Percentiles rank a stretch among this genome's conserved stretches.
Evolutionary conservation across 352 stramenopile genomes (phyloP).

Genomic region (Paralagenidium karlingii): DNA sequence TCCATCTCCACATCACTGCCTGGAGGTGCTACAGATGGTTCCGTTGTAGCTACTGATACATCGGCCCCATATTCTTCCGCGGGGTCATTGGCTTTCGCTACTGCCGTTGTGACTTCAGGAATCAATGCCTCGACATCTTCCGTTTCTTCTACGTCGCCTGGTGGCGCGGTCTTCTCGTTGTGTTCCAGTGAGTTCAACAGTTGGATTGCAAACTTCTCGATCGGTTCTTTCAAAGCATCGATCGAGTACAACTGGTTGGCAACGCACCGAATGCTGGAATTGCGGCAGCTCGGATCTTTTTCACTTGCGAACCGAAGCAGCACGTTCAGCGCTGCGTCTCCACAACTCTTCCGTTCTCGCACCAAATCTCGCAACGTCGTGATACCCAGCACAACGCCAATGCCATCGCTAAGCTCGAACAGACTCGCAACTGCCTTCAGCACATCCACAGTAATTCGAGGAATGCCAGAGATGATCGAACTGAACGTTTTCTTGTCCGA

Average conservation of each 20-base stretch:
- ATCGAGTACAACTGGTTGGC: slow-evolving; percentile 68
- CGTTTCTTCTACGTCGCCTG: slow-evolving; percentile 13
- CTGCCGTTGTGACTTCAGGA: background rate
- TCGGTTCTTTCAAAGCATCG: slow-evolving; percentile 25
- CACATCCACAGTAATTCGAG: slow-evolving; percentile 41
- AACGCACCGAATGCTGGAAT: slow-evolving; percentile 57
- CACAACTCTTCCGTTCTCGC: slow-evolving; percentile 43
- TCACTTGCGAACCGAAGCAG: slow-evolving; percentile 60
- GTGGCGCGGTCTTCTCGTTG: background rate
- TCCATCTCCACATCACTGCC: too few species aligned
- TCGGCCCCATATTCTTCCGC: background rate
- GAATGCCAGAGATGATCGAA: slow-evolving; percentile 32
- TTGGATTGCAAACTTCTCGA: slow-evolving; percentile 46
- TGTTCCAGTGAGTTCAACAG: slow-evolving; percentile 42
- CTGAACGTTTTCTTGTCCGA: slow-evolving; percentile 65
- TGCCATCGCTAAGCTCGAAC: slow-evolving; percentile 24
- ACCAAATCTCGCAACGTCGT: slow-evolving; percentile 56
- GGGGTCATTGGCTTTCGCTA: background rate
- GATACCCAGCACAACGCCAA: slow-evolving; percentile 54
- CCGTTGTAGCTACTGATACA: too few species aligned
- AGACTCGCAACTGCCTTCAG: slow-evolving; percentile 29
- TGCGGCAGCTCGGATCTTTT: slow-evolving; percentile 49
- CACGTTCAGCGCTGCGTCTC: slow-evolving; percentile 32
- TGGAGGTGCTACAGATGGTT: too few species aligned
- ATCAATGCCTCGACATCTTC: slow-evolving; percentile 4